Conservation (phyloP, 345 rosid genomes). For the Hibiscus mutabilis region DNA sequence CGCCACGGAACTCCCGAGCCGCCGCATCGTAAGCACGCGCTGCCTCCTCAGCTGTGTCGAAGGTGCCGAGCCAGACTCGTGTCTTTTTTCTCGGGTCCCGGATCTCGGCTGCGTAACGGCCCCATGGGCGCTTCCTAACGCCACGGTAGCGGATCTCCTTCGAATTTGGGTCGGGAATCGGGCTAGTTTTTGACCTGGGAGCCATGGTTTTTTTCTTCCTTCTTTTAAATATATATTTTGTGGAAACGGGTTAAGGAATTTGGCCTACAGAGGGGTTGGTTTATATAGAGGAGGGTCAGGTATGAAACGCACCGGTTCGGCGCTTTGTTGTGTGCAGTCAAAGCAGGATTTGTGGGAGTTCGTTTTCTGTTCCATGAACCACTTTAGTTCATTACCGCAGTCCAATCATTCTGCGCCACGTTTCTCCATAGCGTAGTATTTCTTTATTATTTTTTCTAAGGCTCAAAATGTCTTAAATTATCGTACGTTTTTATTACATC, state of each 20-base stretch:
- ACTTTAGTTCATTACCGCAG: neutral
- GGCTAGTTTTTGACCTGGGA: constrained; percentile 36
- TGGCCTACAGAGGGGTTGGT: neutral
- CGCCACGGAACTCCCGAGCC: constrained; percentile 84
- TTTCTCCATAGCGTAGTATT: neutral
- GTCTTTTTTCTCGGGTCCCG: constrained; percentile 90
- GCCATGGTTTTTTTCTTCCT: constrained; percentile 27
- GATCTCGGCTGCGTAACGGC: constrained; percentile 96
- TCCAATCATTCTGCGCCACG: constrained; percentile 4
- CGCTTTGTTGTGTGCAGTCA: constrained; percentile 2
- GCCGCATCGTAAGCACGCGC: constrained; percentile 92
- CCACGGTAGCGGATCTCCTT: constrained; percentile 85
- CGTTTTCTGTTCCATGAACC: constrained; percentile 3
- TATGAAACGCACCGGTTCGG: neutral
- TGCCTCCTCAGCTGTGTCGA: constrained; percentile 84
- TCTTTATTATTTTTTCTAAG: too few species aligned
- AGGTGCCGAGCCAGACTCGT: constrained; percentile 96
- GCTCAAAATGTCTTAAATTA: neutral
- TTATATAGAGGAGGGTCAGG: constrained; percentile 25
- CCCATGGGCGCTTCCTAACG: constrained; percentile 93
- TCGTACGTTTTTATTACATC: too few species aligned
- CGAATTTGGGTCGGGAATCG: constrained; percentile 8
- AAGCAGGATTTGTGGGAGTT: constrained; percentile 3
- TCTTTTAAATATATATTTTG: neutral
- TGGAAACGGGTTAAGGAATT: neutral